Base-by-base conservation (phyloP, 495 filamentous ascomycete species). In the Aspergillus sclerotioniger region DNA sequence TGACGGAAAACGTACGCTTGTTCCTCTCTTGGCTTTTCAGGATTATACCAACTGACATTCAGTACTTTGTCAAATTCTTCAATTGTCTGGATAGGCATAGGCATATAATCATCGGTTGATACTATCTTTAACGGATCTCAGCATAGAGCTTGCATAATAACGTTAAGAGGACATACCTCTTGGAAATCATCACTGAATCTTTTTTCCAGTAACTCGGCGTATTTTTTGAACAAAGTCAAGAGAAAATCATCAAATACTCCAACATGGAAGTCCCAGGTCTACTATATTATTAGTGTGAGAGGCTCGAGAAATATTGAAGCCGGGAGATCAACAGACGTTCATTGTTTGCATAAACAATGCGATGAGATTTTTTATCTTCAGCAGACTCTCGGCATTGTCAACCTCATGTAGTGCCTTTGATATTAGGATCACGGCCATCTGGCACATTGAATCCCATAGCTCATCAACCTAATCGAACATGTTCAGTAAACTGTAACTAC, bases 391-490 rank as follows among this genome's bases (percentile, higher is more conserved):
- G 8, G 92, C 90, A 66, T 92, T 91, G 29, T 86, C 85, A 39
- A 98, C 85, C 25, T 87, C 84, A 32, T 81, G 76, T 8, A 98
- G 74, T 10, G 91, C 88, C 59, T 83, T 88, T 0, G 85, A 84
- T 60, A 95, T 93, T 35, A 96, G 76, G 20, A 76, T 80, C 54
- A 96, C 90, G 6, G 91, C 88, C 20, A 84, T 84, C 64, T 95
- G 89, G 64, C 92, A 98, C 91, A 97, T 93, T 0, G 92, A 96
- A 67, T 97, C 92, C 94, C 94, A 99, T 6, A 99, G 80, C 68
- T 96, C 92, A 65, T 98, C 93, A 50, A 96, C 89, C 90, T 93
- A 58, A 25, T 43, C 10, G 12, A 16, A 43, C 20, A 28, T 46
- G 47, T 53, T 37, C 61, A 58, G 44, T 21, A 46, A 13, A 44